A percentile compares a stretch with the other conserved stretches of the same genome.
phyloP scores from a whole-genome alignment of 2,329 filamentous ascomycete species.

The Thelonectria blattea region DNA sequence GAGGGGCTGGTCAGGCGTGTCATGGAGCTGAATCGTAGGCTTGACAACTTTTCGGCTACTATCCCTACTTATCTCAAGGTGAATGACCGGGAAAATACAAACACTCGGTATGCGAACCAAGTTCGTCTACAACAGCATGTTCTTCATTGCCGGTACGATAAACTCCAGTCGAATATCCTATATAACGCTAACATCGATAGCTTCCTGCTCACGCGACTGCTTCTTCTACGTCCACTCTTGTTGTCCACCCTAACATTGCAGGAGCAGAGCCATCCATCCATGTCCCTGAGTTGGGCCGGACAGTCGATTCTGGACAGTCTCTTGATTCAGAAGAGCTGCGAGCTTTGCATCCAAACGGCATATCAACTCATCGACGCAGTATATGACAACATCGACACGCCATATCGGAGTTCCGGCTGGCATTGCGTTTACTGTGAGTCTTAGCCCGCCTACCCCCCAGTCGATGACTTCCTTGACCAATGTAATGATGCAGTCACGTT shows the following conservation, averaged over 20 bases:
- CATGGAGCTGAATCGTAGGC: constrained; percentile 5
- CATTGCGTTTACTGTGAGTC: constrained; percentile 2
- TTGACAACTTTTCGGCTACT: constrained; percentile 1
- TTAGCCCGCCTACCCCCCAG: background rate
- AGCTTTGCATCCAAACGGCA: background rate
- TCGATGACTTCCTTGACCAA: no score
- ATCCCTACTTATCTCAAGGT: background rate
- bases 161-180: background rate
- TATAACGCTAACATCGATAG: background rate
- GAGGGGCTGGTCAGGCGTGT: background rate
- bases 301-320: constrained; percentile 1
- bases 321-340: background rate
- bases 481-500: constrained; percentile 2
- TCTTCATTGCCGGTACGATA: background rate
- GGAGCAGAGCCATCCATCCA: background rate
- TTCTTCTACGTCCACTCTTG: constrained; percentile 3
- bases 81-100: background rate
- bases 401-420: constrained; percentile 1
- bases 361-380: constrained; percentile 2
- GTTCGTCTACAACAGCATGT: constrained; percentile 1
- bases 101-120: background rate
- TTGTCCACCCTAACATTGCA: background rate
- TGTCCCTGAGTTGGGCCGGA: background rate
- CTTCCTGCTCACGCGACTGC: background rate
- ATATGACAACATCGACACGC: background rate